Evolutionary conservation across 2,329 filamentous ascomycete species (phyloP), one percentile per base, ranked within the genome.

Genomic region (Fusarium sp.): DNA sequence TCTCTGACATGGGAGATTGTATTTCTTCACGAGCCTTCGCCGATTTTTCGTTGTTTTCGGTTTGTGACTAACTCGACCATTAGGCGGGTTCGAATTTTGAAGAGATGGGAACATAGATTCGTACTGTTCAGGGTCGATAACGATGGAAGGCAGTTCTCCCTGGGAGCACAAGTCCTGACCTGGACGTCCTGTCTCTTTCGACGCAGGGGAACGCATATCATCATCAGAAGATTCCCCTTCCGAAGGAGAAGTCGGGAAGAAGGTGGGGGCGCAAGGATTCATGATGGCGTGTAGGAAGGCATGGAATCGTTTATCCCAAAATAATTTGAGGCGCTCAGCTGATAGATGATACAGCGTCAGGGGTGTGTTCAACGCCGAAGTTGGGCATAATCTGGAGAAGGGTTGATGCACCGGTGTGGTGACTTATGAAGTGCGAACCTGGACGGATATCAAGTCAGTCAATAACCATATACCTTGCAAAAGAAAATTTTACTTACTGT

Each of bases 261-360:
- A 73, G 15, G 63, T 57, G n/a, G 59, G 54, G 8, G 71, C 71
- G 15, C 58, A 62, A 4, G 71, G 71, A 57, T 73, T 73, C 71
- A 73, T 73, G 33, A 31, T 52, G 23, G 27, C 27, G 31, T 31
- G 15, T 9, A 14, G 27, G 3, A 36, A 31, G 41, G 37, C 46
- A 36, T 42, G 8, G 32, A 41, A 33, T 29, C 39, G 38, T 50
- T 13, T 48, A 33, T 10, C 19, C 46, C 29, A 37, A 25, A 39
- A 17, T 19, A 25, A 21, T n/a, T 25, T 25, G 31, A 33, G 11
- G 31, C 32, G 27, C 3, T 29, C 8, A 25, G 15, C 31, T 14
- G 32, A 23, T 19, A 37, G 25, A 19, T 27, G 15, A 23, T 6
- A 37, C 8, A 8, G 33, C 4, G 14, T 15, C 6, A 32, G 15